Base-by-base conservation (phyloP, 192 early-diverging fungal genomes). In the Chytriomyces hyalinus region DNA sequence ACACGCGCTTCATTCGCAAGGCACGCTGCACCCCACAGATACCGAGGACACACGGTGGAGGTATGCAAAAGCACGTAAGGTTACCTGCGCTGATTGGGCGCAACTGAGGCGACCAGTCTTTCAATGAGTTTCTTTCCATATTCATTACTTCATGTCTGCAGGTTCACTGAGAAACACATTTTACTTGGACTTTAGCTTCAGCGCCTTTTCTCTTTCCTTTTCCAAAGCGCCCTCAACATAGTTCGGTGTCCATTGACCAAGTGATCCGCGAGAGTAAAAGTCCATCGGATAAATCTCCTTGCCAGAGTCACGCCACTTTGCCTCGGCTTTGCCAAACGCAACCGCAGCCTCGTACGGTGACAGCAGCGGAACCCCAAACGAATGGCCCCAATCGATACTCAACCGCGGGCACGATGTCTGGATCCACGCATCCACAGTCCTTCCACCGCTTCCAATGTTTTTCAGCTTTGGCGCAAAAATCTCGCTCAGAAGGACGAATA, bases 301-400 rank as follows among this genome's bases (percentile, higher is more conserved):
- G 11, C n/a, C 24, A 11, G 78, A 44, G 57, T 15, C 24, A 47
- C 51, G 17, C 45, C 92, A 85, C 81, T 93, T 91, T 92, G 92
- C 95, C 73, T 92, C 89, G 9, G 88, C 87, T 24, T 86, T 85
- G 63, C 90, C 92, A 66, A 99, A 87, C 0, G 91, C 93, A 45
- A 99, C 94, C 0, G 94, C 91, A 26, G 93, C 94, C 81, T 99
- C 98, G 75, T 99, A 99, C 0, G 98, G 96, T 15, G 93, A 94
- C 62, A 99, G 82, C 49, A 99, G 81, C 24, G 98, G 96, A 72
- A 92, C 94, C 5, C 91, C 73, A 80, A 97, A 99, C 5, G 95
- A 93, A 84, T 97, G 95, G 0, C 98, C 98, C 98, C 98, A 99
- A 82, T 99, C 98, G 57, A 99, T 99, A 1, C 95, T 97, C 44